Evolutionary conservation across 2,329 filamentous ascomycete species (phyloP), one percentile per base, ranked within the genome.

Genomic region (Fusarium cicatricum): DNA sequence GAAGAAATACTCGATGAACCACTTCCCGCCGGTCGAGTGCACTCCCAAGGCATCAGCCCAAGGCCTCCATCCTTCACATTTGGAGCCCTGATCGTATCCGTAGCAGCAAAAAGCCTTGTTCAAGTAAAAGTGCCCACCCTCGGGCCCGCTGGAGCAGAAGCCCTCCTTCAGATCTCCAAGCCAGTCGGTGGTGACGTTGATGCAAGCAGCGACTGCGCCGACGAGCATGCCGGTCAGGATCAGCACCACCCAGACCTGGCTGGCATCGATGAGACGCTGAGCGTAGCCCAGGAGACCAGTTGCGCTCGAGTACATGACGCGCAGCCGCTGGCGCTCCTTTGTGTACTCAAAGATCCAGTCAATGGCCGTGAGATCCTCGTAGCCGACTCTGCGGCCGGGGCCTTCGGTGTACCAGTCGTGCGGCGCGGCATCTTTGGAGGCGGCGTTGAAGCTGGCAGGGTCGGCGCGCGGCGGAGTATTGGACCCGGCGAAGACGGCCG

Each of bases 281-380:
- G 90, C 68, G 67, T 92, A 86, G 11, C 92, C 92, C 16, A 93
- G 56, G 5, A 97, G 65, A 0, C 92, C 91, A 16, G 85, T 82
- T 8, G 87, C 84, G 66, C 84, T 85, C 0, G 89, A 85, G 50
- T 87, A 85, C 16, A 99, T 80, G 26, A 90, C 84, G n/a, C 92
- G 86, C 68, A 96, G 78, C 19, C 95, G 86, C 74, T 96, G 92
- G 16, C 95, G 86, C 77, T 99, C 95, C 74, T 97, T 97, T 46
- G 91, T 95, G 72, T 98, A 97, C 75, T 99, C 95, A 69, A 97
- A 98, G 71, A 98, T 98, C 95, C 95, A 99, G 78, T 99, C 95
- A 73, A 99, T 99, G 54, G 95, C 94, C 14, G 94, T 97, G 73
- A 97, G 81, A 76, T 99, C 90, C 71, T 97, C 94, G 77, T 99